Conservation (phyloP, 2,329 filamentous ascomycete genomes). For the Phaeosphaeria sp. region DNA sequence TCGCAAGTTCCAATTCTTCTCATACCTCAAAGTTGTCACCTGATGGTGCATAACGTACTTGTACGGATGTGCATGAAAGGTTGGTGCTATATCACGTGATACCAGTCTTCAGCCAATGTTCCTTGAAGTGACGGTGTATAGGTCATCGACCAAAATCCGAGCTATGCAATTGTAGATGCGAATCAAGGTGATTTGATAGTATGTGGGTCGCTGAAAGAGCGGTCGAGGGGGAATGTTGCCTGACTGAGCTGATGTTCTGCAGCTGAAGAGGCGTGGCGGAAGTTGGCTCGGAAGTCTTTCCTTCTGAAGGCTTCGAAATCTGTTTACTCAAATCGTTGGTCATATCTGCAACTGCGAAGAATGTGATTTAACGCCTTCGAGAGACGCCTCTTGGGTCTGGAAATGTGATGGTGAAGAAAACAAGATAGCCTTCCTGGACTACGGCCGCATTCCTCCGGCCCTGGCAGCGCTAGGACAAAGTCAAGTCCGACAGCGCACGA, state of each 20-base stretch:
- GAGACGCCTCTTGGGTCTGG: background rate
- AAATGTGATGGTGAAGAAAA: background rate
- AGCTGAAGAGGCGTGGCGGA: background rate
- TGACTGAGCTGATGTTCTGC: too few relatives aligned
- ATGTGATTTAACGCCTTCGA: background rate
- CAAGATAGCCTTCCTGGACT: background rate
- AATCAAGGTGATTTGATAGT: background rate
- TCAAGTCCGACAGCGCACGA: conserved; percentile 13
- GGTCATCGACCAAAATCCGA: too few relatives aligned
- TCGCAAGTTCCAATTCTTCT: background rate
- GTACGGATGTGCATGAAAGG: background rate
- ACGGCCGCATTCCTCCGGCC: background rate
- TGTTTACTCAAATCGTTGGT: background rate
- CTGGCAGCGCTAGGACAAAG: conserved; percentile 3
- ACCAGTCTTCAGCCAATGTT: too few relatives aligned
- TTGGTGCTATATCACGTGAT: background rate
- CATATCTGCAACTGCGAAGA: background rate
- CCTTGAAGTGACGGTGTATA: too few relatives aligned
- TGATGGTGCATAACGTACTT: background rate
- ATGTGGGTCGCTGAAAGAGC: background rate
- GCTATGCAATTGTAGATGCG: background rate
- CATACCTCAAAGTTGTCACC: too few relatives aligned
- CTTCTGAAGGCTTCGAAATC: background rate
- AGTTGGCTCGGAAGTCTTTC: too few relatives aligned
- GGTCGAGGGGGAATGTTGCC: too few relatives aligned